Evolutionary conservation across 2,329 filamentous ascomycete species (phyloP), one percentile per base, ranked within the genome.

Genomic region (Dichotomopilus funicola): DNA sequence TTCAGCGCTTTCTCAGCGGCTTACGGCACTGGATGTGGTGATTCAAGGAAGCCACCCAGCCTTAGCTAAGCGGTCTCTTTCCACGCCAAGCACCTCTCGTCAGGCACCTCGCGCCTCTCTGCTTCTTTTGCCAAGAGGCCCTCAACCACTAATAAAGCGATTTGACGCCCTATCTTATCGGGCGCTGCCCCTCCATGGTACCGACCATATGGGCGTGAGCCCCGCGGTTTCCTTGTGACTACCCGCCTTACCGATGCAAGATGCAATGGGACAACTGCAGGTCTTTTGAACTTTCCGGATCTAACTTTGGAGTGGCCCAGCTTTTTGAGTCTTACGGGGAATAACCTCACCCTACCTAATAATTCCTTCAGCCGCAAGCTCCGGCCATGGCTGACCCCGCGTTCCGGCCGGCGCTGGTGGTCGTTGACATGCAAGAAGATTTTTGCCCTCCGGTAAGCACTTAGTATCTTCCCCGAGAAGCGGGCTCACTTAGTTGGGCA

Each of bases 391-490:
- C 56, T 9, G 45, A 57, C 4, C 31, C 51, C 31, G 13, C n/a
- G 5, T 79, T 79, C 58, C 73, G 66, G 49, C 77, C 80, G 3
- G 80, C 80, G 2, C 72, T 83, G 31, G 72, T 96, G 48, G 79
- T 96, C 9, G 86, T 96, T 52, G 91, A 96, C 71, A 79, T 95
- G 67, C 94, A 97, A 72, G 87, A 96, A 71, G 92, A 97, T 74
- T 97, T 96, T 71, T 95, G 90, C 70, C 88, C 89, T 57, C 91
- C 91, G 10, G 90, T 94, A 73, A 74, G 85, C 51, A 12, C 42
- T 3, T 34, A n/a, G n/a, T n/a, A 34, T 19, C 13, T 7, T 31
- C 11, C 27, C 5, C 2, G 2, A 35, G 12, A 27, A 27, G 19
- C 19, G 19, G 19, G 19, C 19, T 27, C 19, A 27, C 19, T 27